A percentile compares a stretch with the other conserved stretches of the same genome.
phyloP scores from a whole-genome alignment of 805 yeast species.

The Ogataea nonfermentans region DNA sequence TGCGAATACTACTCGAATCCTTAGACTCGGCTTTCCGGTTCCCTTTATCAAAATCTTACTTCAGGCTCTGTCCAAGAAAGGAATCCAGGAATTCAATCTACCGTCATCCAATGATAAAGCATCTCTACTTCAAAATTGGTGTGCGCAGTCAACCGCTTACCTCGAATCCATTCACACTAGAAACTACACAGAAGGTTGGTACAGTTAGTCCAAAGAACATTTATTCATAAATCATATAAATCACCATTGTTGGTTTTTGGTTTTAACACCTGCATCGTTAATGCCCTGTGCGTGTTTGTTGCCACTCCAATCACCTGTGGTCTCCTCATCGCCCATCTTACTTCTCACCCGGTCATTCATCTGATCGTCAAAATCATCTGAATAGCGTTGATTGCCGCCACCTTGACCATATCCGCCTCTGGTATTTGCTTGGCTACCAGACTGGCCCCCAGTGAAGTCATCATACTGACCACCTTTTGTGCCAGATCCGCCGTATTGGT shows the following conservation, averaged over 20 bases:
- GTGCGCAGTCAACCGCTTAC: constrained; percentile 19
- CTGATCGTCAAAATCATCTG: constrained; percentile 9
- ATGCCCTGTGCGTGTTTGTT: constrained; percentile 14
- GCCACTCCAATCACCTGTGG: constrained; percentile 9
- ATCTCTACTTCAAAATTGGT: constrained; percentile 21
- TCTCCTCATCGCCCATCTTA: constrained; percentile 15
- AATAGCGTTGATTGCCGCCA: constrained; percentile 4
- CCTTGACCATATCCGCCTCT: background rate
- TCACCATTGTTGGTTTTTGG: constrained; percentile 11
- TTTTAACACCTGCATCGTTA: constrained; percentile 9
- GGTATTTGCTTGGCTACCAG: background rate
- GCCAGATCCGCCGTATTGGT: constrained; percentile 5
- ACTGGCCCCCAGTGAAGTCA: background rate
- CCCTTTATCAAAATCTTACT: constrained; percentile 17
- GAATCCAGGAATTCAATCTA: constrained; percentile 8
- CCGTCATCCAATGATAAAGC: constrained; percentile 2
- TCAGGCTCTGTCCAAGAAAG: constrained; percentile 7
- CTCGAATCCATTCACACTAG: constrained; percentile 16
- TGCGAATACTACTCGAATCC: constrained; percentile 18
- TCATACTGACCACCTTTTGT: background rate
- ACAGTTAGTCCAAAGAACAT: constrained; percentile 8
- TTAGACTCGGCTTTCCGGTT: constrained; percentile 20
- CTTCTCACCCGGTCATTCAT: constrained; percentile 15
- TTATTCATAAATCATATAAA: background rate
- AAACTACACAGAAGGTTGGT: constrained; percentile 32